Conservation (phyloP, 2,329 filamentous ascomycete species). For the Ophiostoma ips region DNA sequence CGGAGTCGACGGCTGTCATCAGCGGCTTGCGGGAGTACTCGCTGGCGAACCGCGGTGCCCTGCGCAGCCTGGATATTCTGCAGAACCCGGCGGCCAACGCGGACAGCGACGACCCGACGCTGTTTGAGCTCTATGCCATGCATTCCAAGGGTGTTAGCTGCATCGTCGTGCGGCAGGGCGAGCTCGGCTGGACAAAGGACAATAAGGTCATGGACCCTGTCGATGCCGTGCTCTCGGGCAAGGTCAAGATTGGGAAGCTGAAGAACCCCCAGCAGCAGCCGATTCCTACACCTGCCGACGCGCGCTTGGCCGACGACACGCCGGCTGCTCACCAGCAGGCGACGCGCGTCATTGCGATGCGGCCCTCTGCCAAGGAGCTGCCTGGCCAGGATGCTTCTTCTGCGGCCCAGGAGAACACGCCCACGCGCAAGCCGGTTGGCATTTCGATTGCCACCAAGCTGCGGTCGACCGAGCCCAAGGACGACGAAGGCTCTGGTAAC, state of each 20-base stretch:
- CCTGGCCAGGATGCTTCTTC: conserved; percentile 17
- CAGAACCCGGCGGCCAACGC: conserved; percentile 51
- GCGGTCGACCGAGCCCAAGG: conserved; percentile 30
- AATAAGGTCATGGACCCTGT: conserved; percentile 73
- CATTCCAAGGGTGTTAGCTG: conserved; percentile 95
- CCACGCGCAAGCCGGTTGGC: conserved; percentile 20
- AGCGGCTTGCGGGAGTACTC: conserved; percentile 94
- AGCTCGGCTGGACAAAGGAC: conserved; percentile 83
- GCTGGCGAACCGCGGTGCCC: conserved; percentile 69
- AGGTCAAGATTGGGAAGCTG: conserved; percentile 63
- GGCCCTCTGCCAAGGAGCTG: conserved; percentile 23
- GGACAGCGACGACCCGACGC: conserved; percentile 52
- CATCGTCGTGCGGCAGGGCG: conserved; percentile 69
- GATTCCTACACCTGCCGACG: conserved; percentile 23
- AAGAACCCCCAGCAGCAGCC: conserved; percentile 33
- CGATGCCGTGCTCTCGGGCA: conserved; percentile 59
- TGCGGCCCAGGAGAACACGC: conserved; percentile 17
- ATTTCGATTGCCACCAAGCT: conserved; percentile 23
- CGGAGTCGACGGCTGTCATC: conserved; percentile 92
- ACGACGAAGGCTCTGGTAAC: conserved; percentile 25
- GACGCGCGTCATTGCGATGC: conserved; percentile 22
- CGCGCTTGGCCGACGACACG: conserved; percentile 27
- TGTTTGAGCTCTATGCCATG: conserved; percentile 95
- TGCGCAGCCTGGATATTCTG: conserved; percentile 84
- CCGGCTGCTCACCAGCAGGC: conserved; percentile 7